phyloP scores from a whole-genome alignment of 2,329 filamentous ascomycete genomes.

The Akanthomyces lecanii region DNA sequence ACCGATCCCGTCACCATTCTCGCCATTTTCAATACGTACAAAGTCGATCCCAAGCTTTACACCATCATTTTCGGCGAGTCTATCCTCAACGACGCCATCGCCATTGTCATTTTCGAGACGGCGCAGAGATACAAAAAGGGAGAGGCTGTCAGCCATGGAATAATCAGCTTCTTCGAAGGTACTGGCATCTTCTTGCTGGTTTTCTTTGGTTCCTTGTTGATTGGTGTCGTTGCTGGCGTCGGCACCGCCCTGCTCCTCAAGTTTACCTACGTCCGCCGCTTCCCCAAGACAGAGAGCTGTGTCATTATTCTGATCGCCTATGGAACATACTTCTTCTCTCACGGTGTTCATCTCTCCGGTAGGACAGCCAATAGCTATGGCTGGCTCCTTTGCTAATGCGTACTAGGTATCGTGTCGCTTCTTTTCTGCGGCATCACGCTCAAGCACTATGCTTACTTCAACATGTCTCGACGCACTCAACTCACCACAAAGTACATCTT shows the following conservation, averaged over 20 bases:
- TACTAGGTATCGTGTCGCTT: conserved; percentile 83
- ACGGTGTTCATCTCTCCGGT: conserved; percentile 95
- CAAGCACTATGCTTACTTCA: conserved; percentile 99
- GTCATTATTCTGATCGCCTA: conserved; percentile 92
- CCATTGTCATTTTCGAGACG: conserved; percentile 97
- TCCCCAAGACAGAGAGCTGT: conserved; percentile 96
- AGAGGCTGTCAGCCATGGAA: conserved; percentile 64
- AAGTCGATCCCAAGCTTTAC: conserved; percentile 97
- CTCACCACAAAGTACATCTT: conserved; percentile 98
- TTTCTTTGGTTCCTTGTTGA: conserved; percentile 90
- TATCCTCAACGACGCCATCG: conserved; percentile 95
- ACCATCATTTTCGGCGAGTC: conserved; percentile 98
- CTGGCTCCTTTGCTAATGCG: neutral
- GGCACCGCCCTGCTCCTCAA: conserved; percentile 84
- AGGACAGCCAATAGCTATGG: conserved; percentile 30
- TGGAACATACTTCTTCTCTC: conserved; percentile 95
- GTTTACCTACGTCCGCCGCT: conserved; percentile 86
- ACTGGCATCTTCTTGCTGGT: conserved; percentile 92
- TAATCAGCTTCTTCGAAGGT: conserved; percentile 83
- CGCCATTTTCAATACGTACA: conserved; percentile 98
- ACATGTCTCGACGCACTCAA: conserved; percentile 97
- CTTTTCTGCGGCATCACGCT: conserved; percentile 97
- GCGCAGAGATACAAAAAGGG: conserved; percentile 87
- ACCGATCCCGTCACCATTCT: conserved; percentile 97
- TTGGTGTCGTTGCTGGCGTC: conserved; percentile 84